Evolutionary conservation across 2,329 filamentous ascomycete species (phyloP), one percentile per base, ranked within the genome.

Genomic region (Diaporthe sp.): DNA sequence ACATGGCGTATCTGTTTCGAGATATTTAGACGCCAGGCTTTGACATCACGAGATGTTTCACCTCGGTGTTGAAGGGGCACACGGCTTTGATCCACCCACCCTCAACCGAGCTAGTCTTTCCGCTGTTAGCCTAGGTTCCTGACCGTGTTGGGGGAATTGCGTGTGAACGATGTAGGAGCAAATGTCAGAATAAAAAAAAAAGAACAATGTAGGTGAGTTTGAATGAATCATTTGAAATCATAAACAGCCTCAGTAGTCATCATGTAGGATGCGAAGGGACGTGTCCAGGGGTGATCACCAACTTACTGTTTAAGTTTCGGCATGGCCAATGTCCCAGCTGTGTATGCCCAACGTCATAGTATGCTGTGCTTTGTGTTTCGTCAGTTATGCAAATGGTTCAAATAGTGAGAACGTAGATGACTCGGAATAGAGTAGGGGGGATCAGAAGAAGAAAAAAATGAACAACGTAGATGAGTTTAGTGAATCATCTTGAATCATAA

Each of bases 401-500:
- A 39, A 22, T 7, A n/a, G 32, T 30, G n/a, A 35, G 35, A 15
- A 44, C 4, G 4, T 3, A 39, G n/a, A 37, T 4, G n/a, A 9
- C 27, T 10, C 5, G 25, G 42, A 22, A 32, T 19, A 30, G 30
- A 58, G 35, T 12, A 25, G 9, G 19, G 42, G 30, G 27, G 32
- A n/a, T 73, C 53, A 79, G 79, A 81, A 79, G 22, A 76, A 78
- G 81, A 79, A 27, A 76, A 78, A 78, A 75, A 70, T 70, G 73
- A 75, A 75, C 73, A 75, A 75, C 73, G 73, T 75, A 75, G 80
- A 81, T 83, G 78, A 81, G 78, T 70, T 78, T 82, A 81, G 77
- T 79, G 71, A 85, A 85, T 84, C 82, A 85, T 77, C 3, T 65
- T 75, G 78, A 55, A 82, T 86, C 85, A 86, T 86, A 86, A 86